These are phyloP conservation scores for Podila epigama DNA, from an alignment of 192 early-diverging fungal species.

Conservation along the genomic window DNA sequence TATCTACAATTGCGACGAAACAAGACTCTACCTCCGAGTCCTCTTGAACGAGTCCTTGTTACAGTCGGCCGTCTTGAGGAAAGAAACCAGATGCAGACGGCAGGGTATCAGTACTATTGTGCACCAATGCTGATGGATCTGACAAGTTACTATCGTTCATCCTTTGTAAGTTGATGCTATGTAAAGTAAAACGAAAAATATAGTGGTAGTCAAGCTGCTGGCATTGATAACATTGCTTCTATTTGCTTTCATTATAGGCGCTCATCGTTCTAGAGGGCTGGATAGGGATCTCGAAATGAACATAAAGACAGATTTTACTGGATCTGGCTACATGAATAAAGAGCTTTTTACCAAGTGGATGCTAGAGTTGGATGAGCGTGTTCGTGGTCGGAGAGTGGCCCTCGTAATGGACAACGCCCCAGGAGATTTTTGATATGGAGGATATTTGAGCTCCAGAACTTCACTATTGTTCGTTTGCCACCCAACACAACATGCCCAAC, in stretches of 20 bases:
- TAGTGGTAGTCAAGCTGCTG: no score
- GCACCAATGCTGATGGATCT: neutral
- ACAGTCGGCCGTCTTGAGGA: neutral
- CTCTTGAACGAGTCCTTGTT: neutral
- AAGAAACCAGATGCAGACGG: neutral
- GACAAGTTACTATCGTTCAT: neutral
- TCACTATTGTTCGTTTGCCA: constrained; percentile 1
- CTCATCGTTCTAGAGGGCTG: no score
- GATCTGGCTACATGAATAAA: no score
- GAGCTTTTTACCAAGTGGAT: no score
- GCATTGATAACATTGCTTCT: neutral
- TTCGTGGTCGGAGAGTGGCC: no score
- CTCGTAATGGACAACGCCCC: no score
- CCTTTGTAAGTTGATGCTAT: neutral
- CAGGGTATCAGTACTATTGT: neutral
- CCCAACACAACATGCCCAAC: neutral
- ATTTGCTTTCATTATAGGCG: no score
- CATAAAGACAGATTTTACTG: no score
- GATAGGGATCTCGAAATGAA: no score
- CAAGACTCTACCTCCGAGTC: neutral
- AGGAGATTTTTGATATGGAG: no score
- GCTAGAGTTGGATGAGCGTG: no score
- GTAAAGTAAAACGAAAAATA: neutral
- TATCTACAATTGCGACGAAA: neutral
- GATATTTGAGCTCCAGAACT: no score